Conservation (phyloP, 1,284 basidiomycete genomes). For the Boletus smithii region DNA sequence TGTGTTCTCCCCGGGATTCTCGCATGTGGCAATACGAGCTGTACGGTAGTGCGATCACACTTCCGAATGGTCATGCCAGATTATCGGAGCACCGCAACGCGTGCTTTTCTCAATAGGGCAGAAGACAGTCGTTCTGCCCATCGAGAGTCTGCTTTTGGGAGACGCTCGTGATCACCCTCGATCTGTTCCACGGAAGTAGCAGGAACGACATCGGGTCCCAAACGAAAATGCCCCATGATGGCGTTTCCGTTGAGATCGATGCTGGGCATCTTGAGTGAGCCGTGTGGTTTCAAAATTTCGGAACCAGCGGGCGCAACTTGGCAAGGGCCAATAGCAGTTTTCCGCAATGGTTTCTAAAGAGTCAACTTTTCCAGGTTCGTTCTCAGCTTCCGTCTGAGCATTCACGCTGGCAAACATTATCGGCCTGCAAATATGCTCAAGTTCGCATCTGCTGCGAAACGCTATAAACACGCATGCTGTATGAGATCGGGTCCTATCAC, state of each 20-base stretch:
- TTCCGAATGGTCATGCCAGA: neutral
- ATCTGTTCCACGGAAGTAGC: neutral
- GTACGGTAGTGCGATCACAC: too few species aligned
- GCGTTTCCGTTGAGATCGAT: neutral
- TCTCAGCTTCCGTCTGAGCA: too few species aligned
- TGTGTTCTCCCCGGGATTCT: too few species aligned
- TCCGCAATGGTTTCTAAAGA: neutral
- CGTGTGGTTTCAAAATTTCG: too few species aligned
- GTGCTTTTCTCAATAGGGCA: neutral
- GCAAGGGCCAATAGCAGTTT: conserved; percentile 16
- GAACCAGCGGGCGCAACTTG: neutral
- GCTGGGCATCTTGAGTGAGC: too few species aligned
- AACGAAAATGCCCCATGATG: neutral
- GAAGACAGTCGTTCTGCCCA: too few species aligned
- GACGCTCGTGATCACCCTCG: neutral
- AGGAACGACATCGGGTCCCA: neutral
- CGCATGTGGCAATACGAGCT: too few species aligned
- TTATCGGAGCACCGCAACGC: neutral
- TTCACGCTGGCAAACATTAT: too few species aligned
- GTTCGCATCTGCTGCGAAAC: conserved; percentile 2
- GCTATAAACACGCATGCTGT: conserved; percentile 3
- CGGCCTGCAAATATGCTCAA: neutral
- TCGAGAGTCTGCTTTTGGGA: neutral
- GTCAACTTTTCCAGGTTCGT: too few species aligned
- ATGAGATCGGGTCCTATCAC: neutral